Conservation (phyloP, 2,329 filamentous ascomycete genomes). For the Ascomycota sp. region DNA sequence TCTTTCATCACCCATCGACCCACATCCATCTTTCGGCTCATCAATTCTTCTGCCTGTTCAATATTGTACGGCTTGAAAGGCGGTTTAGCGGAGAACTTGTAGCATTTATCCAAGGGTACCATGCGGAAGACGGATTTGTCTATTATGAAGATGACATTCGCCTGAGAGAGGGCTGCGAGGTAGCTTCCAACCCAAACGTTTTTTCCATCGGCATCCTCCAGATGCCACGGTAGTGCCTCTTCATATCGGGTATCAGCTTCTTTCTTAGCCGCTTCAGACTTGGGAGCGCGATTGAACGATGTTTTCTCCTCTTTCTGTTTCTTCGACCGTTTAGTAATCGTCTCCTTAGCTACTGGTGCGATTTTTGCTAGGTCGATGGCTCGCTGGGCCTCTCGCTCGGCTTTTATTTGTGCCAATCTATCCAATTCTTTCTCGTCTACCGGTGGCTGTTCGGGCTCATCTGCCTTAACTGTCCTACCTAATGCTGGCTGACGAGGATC, state of each 20-base stretch:
- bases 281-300: slow-evolving; percentile 64
- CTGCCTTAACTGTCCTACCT: slow-evolving; percentile 39
- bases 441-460: slow-evolving; percentile 20
- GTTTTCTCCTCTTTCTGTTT: slow-evolving; percentile 67
- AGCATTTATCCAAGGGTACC: slow-evolving; percentile 88
- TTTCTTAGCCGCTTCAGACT: slow-evolving; percentile 58
- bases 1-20: slow-evolving; percentile 62
- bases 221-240: slow-evolving; percentile 84
- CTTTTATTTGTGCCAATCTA: slow-evolving; percentile 44
- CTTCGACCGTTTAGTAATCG: slow-evolving; percentile 25
- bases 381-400: slow-evolving; percentile 64
- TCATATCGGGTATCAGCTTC: slow-evolving; percentile 60
- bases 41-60: slow-evolving; percentile 65
- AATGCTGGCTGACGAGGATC: slow-evolving; percentile 53
- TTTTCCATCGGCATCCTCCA: slow-evolving; percentile 90
- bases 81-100: slow-evolving; percentile 63
- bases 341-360: slow-evolving; percentile 50
- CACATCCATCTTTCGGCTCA: slow-evolving; percentile 55
- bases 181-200: slow-evolving; percentile 87
- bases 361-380: slow-evolving; percentile 82
- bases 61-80: slow-evolving; percentile 56
- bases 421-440: slow-evolving; percentile 37
- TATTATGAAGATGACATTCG: slow-evolving; percentile 59
- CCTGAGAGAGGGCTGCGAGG: slow-evolving; percentile 67
- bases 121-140: slow-evolving; percentile 52